A percentile compares a stretch with the other conserved stretches of the same genome.
phyloP scores from a whole-genome alignment of 805 yeast species.

The Kuraishia piskuri region DNA sequence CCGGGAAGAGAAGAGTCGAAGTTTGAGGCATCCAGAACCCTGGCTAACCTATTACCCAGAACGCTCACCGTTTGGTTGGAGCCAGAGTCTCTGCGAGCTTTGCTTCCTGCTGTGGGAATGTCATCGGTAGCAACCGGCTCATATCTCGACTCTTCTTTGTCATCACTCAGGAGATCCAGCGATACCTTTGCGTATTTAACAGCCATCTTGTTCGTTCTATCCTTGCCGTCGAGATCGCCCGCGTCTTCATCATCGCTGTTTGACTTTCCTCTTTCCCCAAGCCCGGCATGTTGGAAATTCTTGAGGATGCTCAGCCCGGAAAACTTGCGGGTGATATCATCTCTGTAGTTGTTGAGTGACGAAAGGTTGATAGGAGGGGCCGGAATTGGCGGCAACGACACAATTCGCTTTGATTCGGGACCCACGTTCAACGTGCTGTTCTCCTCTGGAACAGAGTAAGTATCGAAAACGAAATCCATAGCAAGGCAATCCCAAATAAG shows the following conservation, averaged over 20 bases:
- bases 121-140: background rate
- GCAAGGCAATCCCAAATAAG: background rate
- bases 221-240: constrained; percentile 1
- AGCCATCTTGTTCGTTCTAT: constrained; percentile 18
- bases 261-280: constrained; percentile 6
- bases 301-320: constrained; percentile 24
- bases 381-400: constrained; percentile 24
- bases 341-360: constrained; percentile 20
- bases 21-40: constrained; percentile 38
- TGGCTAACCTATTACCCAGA: constrained; percentile 35
- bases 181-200: constrained; percentile 42
- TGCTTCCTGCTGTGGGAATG: constrained; percentile 4
- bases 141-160: background rate
- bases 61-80: constrained; percentile 10
- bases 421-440: background rate
- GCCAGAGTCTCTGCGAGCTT: background rate
- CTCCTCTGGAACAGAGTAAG: constrained; percentile 5
- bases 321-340: constrained; percentile 27
- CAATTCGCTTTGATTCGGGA: background rate
- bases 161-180: constrained; percentile 23
- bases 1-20: constrained; percentile 28
- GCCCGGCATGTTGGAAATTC: constrained; percentile 10
- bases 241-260: constrained; percentile 4
- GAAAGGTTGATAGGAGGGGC: constrained; percentile 31
- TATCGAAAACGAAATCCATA: constrained; percentile 11